Evolutionary conservation across 2,329 filamentous ascomycete genomes (phyloP).

Genomic region (Fusarium drepaniforme): DNA sequence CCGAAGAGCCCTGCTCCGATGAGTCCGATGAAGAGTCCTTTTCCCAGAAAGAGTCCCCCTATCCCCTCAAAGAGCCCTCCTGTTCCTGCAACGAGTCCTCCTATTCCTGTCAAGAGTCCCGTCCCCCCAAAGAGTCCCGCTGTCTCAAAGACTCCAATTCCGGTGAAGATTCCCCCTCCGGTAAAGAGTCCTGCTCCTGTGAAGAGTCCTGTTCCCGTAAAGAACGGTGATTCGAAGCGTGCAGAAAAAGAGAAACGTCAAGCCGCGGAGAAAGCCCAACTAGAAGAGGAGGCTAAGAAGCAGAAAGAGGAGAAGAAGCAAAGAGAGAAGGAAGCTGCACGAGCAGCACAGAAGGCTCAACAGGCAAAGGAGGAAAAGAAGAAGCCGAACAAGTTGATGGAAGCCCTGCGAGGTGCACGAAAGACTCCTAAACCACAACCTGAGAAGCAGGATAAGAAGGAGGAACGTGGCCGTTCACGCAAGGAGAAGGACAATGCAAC

Average conservation of each 20-base stretch:
- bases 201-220: neutral
- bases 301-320: neutral
- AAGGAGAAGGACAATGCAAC: slow-evolving; percentile 2
- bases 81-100: neutral
- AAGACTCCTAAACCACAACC: slow-evolving; percentile 3
- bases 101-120: neutral
- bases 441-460: slow-evolving; percentile 5
- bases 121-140: neutral
- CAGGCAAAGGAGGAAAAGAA: slow-evolving; percentile 1
- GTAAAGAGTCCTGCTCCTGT: neutral
- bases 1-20: neutral
- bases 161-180: neutral
- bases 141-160: neutral
- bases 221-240: slow-evolving; percentile 3
- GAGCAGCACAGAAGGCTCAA: neutral
- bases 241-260: slow-evolving; percentile 5
- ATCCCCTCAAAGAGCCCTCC: neutral
- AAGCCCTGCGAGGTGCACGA: slow-evolving; percentile 4
- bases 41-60: neutral
- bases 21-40: neutral
- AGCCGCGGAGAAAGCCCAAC: neutral
- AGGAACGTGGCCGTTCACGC: slow-evolving; percentile 1
- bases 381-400: neutral
- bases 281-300: slow-evolving; percentile 1
- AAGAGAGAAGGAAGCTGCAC: neutral